These are phyloP conservation scores for Anthostomella pinea DNA, from an alignment of 2,329 filamentous ascomycete species.

Conservation along the genomic window DNA sequence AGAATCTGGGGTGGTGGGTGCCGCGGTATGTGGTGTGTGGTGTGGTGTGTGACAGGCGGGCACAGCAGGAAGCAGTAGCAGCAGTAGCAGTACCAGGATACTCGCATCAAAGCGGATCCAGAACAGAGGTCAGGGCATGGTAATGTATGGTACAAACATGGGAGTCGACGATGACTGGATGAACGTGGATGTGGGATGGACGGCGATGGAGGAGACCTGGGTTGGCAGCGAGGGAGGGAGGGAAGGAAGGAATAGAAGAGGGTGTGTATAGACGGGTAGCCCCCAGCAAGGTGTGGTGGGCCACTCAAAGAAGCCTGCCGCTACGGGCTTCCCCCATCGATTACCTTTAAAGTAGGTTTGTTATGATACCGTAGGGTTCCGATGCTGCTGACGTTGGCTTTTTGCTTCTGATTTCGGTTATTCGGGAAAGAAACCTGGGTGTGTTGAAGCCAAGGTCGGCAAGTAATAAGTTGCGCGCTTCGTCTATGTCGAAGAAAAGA, in stretches of 20 bases:
- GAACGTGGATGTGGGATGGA: constrained; percentile 12
- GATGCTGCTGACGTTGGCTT: constrained; percentile 2
- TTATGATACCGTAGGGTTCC: constrained; percentile 1
- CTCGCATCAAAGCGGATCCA: no score
- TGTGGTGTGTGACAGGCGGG: constrained; percentile 21
- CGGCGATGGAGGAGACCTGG: constrained; percentile 5
- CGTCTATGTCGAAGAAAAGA: no score
- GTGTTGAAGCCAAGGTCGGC: no score
- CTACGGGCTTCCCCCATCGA: no score
- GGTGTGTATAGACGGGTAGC: constrained; percentile 30
- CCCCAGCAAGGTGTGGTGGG: constrained; percentile 17
- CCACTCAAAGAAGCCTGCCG: constrained; percentile 19
- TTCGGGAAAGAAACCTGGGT: no score
- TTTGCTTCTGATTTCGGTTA: background rate
- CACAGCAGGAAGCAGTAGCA: constrained; percentile 24
- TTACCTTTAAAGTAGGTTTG: constrained; percentile 4
- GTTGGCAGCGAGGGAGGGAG: constrained; percentile 7
- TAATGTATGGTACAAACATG: constrained; percentile 17
- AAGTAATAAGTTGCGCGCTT: no score
- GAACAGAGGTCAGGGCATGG: no score
- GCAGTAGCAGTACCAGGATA: no score
- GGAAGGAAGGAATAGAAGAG: constrained; percentile 19
- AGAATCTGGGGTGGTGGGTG: constrained; percentile 31
- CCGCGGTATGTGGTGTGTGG: constrained; percentile 17
- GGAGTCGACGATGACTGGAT: constrained; percentile 23